Evolutionary conservation across 2,329 filamentous ascomycete species (phyloP), one percentile per base, ranked within the genome.

Genomic region (Botrytis deweyae): DNA sequence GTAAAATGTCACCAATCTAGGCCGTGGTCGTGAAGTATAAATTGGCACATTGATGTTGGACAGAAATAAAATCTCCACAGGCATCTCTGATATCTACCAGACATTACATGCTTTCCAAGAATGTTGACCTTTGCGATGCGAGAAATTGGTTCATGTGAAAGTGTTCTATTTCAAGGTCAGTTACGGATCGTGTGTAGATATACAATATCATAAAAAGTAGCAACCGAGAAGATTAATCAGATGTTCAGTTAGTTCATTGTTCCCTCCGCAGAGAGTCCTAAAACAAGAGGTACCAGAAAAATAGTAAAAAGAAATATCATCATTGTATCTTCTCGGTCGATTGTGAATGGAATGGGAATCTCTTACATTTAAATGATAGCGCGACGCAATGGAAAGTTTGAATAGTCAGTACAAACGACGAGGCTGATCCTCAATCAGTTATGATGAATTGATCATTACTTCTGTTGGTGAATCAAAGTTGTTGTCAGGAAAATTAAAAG

Each of bases 231-330:
- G 55, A 20, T 69, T 22, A 73, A 82, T 95, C 92, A 95, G 92
- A 94, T 93, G 92, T 94, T 91, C 91, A 86, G 86, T 92, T 87
- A 89, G 92, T 93, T 93, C 92, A 95, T 93, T 84, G 90, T 74
- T 67, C 87, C 83, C 85, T 82, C 84, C 86, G 81, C 83, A 86
- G 85, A 82, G 81, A 81, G 81, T 87, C 87, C 90, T 96, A 91
- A 93, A 89, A 94, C 94, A 96, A 97, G 94, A 97, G 94, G 94
- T 97, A 94, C 94, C 94, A 97, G 93, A 97, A 95, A 92, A 85
- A 84, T 84, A 84, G 82, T 84, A 82, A 85, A 86, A 86, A 85
- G 87, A 86, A 83, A 81, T 90, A 88, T 95, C 93, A 95, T 95
- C 93, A 94, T 88, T 76, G 73, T 67, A 74, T 70, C 67, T 74